Base-by-base conservation (phyloP, 495 filamentous ascomycete species). In the Lasiosphaeriaceae sp. region DNA sequence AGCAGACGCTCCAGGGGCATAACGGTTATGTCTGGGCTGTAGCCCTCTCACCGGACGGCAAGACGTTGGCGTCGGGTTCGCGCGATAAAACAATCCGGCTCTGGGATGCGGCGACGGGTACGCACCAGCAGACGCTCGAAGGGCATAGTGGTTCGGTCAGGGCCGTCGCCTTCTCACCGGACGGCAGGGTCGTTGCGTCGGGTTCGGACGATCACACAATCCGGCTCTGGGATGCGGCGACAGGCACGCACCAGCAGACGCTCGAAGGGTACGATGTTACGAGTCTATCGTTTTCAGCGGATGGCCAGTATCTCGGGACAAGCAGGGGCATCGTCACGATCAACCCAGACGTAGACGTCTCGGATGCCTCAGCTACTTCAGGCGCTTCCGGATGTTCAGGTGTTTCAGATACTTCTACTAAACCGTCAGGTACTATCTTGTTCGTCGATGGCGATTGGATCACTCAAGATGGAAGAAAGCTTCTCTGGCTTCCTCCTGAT, bases 1-100 rank as follows among this genome's bases (percentile, higher is more conserved):
- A 21, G 29, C 26, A 52, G 31, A 52, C 49, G 49, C 49, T 52
- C 24, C n/a, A 48, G 31, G 49, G 49, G 49, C 52, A 54, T 54
- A 54, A 39, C 52, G 22, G 47, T 26, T 26, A 11, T 2, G 52
- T 54, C 52, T 46, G 11, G 6, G 41, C 52, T 2, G 50, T 53
- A 9, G 50, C 50, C 11, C 44, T 53, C 50, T 53, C 50, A 11
- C 50, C 50, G 49, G 49, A 52, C 31, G 49, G 49, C 49, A 37
- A 20, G 49, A 11, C 12, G 11, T 3, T 52, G 14, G 49, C 49
- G 31, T 52, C 49, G 29, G 49, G 49, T n/a, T n/a, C n/a, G n/a
- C n/a, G n/a, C n/a, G n/a, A n/a, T 52, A 2, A 41, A 16, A 39
- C 49, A 34, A 52, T 52, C 48, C 23, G 19, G 48, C 23, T 48